Base-by-base conservation (phyloP, 1,284 basidiomycete genomes). In the Cryptococcus wingfieldii region DNA sequence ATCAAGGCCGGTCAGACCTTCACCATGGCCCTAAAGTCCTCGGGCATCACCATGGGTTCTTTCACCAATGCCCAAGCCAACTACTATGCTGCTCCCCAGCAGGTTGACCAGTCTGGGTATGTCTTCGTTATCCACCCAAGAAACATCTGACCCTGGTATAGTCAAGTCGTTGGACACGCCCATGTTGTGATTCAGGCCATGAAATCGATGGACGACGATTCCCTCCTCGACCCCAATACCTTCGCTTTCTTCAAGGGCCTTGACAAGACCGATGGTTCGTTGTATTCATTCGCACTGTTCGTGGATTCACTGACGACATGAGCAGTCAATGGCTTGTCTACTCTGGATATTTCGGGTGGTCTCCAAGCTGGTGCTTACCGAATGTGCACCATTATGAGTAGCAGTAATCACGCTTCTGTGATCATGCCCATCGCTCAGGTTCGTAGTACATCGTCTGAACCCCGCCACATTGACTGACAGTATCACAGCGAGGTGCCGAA, bases 11-110 rank as follows among this genome's bases (percentile, higher is more conserved):
- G 85, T 72, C 63, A 75, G 62, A 68, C 77, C 16, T 86, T 88
- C 75, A 84, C 81, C 13, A 80, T 87, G 67, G 64, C 68, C 51
- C 80, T 87, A 78, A 78, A 78, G 45, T 81, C 86, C 57, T 71
- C 77, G 52, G 82, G 84, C 66, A 75, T 71, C 71, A 78, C 59
- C 83, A 83, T 34, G 84, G 86, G 59, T 58, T 62, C 64, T 3
- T 67, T 67, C 54, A 58, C 56, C 50, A 54, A 67, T 68, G 82
- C 84, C 0, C 69, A 83, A 53, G 67, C 74, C 50, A 85, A 81
- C 71, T 87, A 84, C 77, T 86, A 84, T 66, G 75, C 83, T 51
- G 87, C 83, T 25, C 87, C 85, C 41, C 85, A 87, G 70, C 80
- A 83, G 61, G 71, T 86, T 28, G 80, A 85, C 61, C 66, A 53